Base-by-base conservation (phyloP, 305 asterid species). In the Fraxinus velutina region DNA sequence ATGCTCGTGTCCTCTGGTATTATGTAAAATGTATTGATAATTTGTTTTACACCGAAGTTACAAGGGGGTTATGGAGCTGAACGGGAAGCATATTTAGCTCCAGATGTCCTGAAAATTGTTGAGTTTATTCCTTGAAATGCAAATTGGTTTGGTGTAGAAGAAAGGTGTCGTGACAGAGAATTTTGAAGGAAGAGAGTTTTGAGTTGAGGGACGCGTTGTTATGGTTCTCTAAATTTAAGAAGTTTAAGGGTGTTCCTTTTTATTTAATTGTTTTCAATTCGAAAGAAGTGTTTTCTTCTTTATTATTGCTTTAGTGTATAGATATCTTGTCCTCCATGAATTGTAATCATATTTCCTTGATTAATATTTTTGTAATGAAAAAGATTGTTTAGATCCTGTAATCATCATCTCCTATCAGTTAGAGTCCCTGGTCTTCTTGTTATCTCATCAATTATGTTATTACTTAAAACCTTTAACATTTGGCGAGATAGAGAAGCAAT, bases 1-100 rank as follows among this genome's bases (percentile, higher is more conserved):
- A 50, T n/a, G 62, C 62, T 50, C 21, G 6, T 50, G 62, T 62
- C 84, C 21, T 68, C 74, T 19, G 19, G 60, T 75, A 55, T 79
- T 73, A 15, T 19, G 30, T 70, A 42, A 27, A 21, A 75, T 75
- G n/a, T 22, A 7, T 62, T 62, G 33, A 7, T 62, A 55, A 60
- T 66, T 68, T 29, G 74, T 68, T 68, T 29, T 29, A 68, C 21
- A 68, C 22, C 6, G 74, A 29, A 68, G 74, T 66, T 68, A 36
- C 74, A 10, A 27, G 21, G 36, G 15, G 21, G 47, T 66, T 27
- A 27, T 29, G 36, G 10, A 9, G 74, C 36, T 27, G 74, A 68
- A 13, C 2, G 12, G 39, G 72, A 68, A 13, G 19, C 17, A 68
- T 68, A 68, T 68, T 68, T 3, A 68, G 74, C 39, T 68, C 37